Evolutionary conservation across 768 basidiomycete species (phyloP), one percentile per base, ranked within the genome.

Genomic region (Podaxis sp.): DNA sequence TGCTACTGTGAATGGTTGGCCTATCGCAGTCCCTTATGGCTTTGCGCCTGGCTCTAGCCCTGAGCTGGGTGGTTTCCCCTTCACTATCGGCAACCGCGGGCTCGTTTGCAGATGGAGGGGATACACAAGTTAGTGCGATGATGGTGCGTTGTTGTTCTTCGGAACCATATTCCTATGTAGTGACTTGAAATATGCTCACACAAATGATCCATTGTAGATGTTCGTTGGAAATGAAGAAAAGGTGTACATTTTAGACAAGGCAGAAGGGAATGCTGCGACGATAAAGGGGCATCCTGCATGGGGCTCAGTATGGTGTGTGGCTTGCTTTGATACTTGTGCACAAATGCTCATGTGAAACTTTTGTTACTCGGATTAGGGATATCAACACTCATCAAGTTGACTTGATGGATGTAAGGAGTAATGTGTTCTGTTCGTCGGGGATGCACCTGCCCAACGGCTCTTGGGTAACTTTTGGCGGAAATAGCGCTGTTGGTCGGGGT

Each of bases 211-310:
- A 17, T 36, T 24, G 3, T 56, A 90, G 90, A 86, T 90, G 84
- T 92, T 95, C 72, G 75, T 95, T 60, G 93, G 91, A 37, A 91
- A 88, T 65, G 77, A 82, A 7, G 78, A 92, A 66, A 92, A 87
- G 72, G 89, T 96, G 40, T 96, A 95, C 75, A 90, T 95, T 30
- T 77, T 95, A 15, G 95, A 97, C 79, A 97, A 97, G 78, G 86
- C 88, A 1, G 92, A 95, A 71, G 85, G 84, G 44, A 95, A 95
- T 71, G 79, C 80, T 2, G 83, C 82, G 3, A 74, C 79, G 66
- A 80, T 94, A 63, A 78, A 82, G 62, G 85, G 84, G 1, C 91
- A 92, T 73, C 81, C 92, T 12, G 88, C 89, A 0, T 90, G 88
- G 85, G 91, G 85, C 24, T 72, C 88, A 0, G 85, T 87, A 20